phyloP scores from a whole-genome alignment of 2,329 filamentous ascomycete species.

The Aspergillus oerlinghausenensis region DNA sequence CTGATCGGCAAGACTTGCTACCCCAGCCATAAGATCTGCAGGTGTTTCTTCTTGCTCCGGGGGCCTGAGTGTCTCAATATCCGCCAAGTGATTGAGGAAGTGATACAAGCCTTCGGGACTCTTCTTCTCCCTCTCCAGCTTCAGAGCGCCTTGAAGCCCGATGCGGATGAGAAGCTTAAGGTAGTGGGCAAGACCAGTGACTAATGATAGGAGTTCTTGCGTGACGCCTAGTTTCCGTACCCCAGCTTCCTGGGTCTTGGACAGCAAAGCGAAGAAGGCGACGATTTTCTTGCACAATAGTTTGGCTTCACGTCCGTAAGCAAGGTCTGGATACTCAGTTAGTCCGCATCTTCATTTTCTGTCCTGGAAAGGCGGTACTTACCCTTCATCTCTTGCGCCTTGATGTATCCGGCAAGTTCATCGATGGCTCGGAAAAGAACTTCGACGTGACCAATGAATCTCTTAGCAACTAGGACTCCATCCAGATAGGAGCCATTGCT shows the following conservation, averaged over 20 bases:
- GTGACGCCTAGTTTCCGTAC: slow-evolving; percentile 89
- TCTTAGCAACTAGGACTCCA: slow-evolving; percentile 88
- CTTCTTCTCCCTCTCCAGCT: slow-evolving; percentile 78
- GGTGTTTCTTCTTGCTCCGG: slow-evolving; percentile 57
- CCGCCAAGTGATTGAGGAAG: slow-evolving; percentile 78
- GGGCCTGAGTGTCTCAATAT: slow-evolving; percentile 72
- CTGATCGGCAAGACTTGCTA: slow-evolving; percentile 64
- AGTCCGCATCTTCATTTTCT: slow-evolving; percentile 9
- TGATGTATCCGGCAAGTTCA: slow-evolving; percentile 70
- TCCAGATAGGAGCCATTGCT: slow-evolving; percentile 97
- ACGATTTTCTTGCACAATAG: slow-evolving; percentile 99
- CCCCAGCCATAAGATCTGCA: slow-evolving; percentile 61
- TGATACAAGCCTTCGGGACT: slow-evolving; percentile 70
- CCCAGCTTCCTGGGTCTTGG: slow-evolving; percentile 90
- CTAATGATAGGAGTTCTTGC: slow-evolving; percentile 93
- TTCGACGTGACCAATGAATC: slow-evolving; percentile 94
- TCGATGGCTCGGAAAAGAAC: slow-evolving; percentile 87
- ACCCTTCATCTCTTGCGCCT: slow-evolving; percentile 69
- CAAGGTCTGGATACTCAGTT: slow-evolving; percentile 58
- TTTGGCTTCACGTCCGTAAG: slow-evolving; percentile 94
- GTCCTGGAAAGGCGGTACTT: slow-evolving; percentile 29
- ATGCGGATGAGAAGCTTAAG: slow-evolving; percentile 96
- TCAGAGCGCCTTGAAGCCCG: slow-evolving; percentile 87
- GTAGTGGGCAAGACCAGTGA: slow-evolving; percentile 94
- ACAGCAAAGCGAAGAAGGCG: slow-evolving; percentile 90